A percentile compares a stretch with the other conserved stretches of the same genome.
Conservation (phyloP, 345 rosid genomes). For the Hypericum perforatum region DNA sequence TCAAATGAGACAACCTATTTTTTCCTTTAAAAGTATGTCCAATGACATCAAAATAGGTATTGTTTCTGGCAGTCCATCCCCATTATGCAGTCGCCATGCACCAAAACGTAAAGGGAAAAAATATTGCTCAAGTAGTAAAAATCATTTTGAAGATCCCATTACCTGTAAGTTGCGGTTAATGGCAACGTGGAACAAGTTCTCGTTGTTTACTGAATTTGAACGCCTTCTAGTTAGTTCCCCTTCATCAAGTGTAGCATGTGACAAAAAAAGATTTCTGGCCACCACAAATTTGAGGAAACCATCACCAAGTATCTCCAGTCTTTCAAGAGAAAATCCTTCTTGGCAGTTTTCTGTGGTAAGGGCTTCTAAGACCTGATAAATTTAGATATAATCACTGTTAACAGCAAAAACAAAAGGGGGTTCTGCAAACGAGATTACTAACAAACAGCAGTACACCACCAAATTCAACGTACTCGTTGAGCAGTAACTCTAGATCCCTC, state of each 20-base stretch:
- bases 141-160: slow-evolving; percentile 10
- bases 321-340: slow-evolving; percentile 89
- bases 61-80: too few relatives aligned
- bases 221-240: slow-evolving; percentile 76
- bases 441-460: too few relatives aligned
- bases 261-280: slow-evolving; percentile 68
- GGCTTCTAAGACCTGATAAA: slow-evolving; percentile 66
- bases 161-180: slow-evolving; percentile 67
- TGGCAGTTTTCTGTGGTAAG: slow-evolving; percentile 94
- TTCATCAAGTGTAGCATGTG: slow-evolving; percentile 65
- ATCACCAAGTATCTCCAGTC: slow-evolving; percentile 87
- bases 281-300: slow-evolving; percentile 84
- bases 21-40: too few relatives aligned
- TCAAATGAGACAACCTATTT: too few relatives aligned
- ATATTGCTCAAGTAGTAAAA: neutral
- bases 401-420: slow-evolving; percentile 7
- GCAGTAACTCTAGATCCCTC: slow-evolving; percentile 74
- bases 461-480: slow-evolving; percentile 29
- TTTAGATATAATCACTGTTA: slow-evolving; percentile 16
- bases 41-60: too few relatives aligned
- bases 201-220: slow-evolving; percentile 67
- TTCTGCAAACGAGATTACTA: neutral
- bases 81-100: too few relatives aligned
- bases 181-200: slow-evolving; percentile 62
- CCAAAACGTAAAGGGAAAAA: neutral